These are phyloP conservation scores for Phragmites australis DNA, from an alignment of 176 grass and related monocot genomes.

Conservation along the genomic window DNA sequence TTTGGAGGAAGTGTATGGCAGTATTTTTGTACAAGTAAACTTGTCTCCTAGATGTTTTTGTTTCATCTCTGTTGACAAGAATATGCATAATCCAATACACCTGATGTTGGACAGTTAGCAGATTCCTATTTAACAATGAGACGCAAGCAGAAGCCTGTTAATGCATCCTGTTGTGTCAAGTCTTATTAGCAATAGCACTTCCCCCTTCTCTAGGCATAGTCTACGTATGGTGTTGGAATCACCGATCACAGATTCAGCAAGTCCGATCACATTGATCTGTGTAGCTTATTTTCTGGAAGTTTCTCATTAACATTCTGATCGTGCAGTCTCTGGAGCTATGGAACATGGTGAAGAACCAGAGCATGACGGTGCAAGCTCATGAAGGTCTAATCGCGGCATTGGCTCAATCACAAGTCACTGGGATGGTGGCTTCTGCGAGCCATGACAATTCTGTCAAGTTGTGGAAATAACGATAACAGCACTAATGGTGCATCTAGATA, in stretches of 20 bases:
- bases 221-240: not conserved
- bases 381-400: constrained; percentile 75
- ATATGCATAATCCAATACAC: not conserved
- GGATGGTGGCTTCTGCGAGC: constrained; percentile 94
- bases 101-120: not conserved
- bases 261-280: not conserved
- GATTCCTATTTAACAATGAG: constrained; percentile 7
- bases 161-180: not conserved
- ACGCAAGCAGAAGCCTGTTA: not conserved
- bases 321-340: constrained; percentile 90
- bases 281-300: not conserved
- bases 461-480: constrained; percentile 76
- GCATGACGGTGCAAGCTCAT: constrained; percentile 75
- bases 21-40: not conserved
- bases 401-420: constrained; percentile 69
- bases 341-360: constrained; percentile 92
- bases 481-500: constrained; percentile 25
- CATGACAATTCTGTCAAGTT: constrained; percentile 93
- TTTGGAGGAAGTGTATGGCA: not conserved
- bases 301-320: constrained; percentile 20
- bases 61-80: not conserved
- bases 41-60: not conserved
- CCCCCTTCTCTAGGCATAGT: not conserved
- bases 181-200: not conserved
- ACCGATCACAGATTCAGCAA: not conserved